These are phyloP conservation scores for Nemania sp. DNA, from an alignment of 2,329 filamentous ascomycete species.

Conservation along the genomic window DNA sequence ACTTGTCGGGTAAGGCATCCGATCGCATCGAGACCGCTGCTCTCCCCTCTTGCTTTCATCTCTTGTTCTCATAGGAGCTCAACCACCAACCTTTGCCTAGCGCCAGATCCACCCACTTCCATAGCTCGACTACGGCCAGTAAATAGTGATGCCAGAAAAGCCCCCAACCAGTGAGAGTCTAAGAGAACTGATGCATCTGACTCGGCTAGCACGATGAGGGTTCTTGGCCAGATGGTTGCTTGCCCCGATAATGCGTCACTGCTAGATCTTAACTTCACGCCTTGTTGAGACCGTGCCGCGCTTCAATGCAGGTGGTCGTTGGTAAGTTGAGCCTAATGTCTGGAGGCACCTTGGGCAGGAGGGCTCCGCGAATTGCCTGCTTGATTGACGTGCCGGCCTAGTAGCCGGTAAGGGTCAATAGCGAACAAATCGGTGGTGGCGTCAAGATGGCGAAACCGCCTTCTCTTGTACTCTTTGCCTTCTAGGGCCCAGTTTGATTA, in stretches of 20 bases:
- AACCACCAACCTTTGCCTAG: constrained; percentile 43
- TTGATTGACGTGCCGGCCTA: constrained; percentile 26
- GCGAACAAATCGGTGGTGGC: constrained; percentile 28
- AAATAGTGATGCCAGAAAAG: constrained; percentile 36
- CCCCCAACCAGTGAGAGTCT: constrained; percentile 37
- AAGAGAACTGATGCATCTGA: constrained; percentile 41
- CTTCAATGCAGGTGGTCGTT: constrained; percentile 11
- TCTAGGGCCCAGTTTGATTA: constrained; percentile 29
- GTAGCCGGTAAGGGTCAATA: constrained; percentile 28
- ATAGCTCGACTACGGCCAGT: constrained; percentile 41
- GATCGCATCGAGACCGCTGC: constrained; percentile 4
- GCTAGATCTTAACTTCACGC: constrained; percentile 12
- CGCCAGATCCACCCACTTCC: constrained; percentile 43
- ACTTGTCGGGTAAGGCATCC: constrained; percentile 31
- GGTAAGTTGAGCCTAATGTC: constrained; percentile 26
- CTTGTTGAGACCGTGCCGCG: constrained; percentile 8
- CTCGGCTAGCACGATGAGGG: constrained; percentile 28
- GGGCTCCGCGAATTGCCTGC: constrained; percentile 20
- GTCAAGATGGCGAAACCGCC: constrained; percentile 33
- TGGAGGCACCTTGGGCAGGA: constrained; percentile 22
- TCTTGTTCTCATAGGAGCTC: constrained; percentile 27
- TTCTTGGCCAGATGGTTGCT: constrained; percentile 22
- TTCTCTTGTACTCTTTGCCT: constrained; percentile 25
- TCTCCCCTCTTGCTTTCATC: background rate
- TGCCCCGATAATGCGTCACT: constrained; percentile 18